Evolutionary conservation across 495 filamentous ascomycete genomes (phyloP), one percentile per base, ranked within the genome.

Genomic region (Penicillium fimorum): DNA sequence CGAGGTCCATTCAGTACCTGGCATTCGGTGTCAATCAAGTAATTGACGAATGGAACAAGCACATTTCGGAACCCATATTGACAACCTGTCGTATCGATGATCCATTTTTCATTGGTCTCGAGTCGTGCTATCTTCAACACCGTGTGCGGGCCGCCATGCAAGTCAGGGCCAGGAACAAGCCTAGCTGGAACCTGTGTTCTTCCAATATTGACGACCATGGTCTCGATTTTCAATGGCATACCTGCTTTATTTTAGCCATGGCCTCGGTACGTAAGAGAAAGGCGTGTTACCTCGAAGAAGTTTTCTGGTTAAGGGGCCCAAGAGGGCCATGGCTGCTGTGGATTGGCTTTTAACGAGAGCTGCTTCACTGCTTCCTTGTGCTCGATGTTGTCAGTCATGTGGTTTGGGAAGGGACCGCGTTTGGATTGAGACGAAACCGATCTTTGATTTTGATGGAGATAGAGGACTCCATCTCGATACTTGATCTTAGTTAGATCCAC

Each of bases 1-100:
- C 1, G 11, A 8, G 20, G 47, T 3, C 11, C 11, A 25, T 13
- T 6, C 11, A 35, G 10, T n/a, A 37, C 9, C 30, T 1, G 11
- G 18, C 17, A 22, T 22, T 20, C 18, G 8, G 35, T 49, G 18
- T 37, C 47, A 3, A 9, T 12, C 2, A 49, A 24, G 32, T 49
- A 49, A 17, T 25, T 35, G 5, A 9, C 20, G 11, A n/a, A 37
- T 8, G 47, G 30, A 22, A 49, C 18, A 15, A 49, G 10, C 47
- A 49, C 29, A 20, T 49, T 32, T 12, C 29, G 18, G 17, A 20
- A 37, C 24, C 47, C 47, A 24, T 35, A 49, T 15, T 49, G 30
- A 24, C 47, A 22, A 1, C 47, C 47, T 24, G 47, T 37, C 10
- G 47, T 49, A 15, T 49, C 47, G 32, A 49, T 24, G 5, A 49